Evolutionary conservation across 371 early-diverging fungal species (phyloP), one percentile per base, ranked within the genome.

Genomic region (Saksenaea vasiformis): DNA sequence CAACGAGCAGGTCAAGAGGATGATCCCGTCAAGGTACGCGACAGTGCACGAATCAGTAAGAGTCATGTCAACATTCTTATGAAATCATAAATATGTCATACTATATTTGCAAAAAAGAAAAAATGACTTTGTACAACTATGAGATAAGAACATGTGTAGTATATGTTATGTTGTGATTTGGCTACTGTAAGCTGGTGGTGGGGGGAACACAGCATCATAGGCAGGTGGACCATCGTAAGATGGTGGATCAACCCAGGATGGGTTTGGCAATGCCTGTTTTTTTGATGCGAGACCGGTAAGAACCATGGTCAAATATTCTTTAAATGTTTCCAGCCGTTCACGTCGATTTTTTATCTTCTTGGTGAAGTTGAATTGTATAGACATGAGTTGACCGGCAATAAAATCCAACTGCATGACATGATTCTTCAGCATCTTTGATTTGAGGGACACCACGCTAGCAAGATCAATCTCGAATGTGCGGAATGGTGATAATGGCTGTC

Each of bases 1-100:
- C 76, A 79, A 13, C 64, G 70, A 5, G 53, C 67, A 3, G 73
- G 64, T 5, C 59, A 70, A 58, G 58, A 55, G 2, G 58, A 54
- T 13, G 65, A 37, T 15, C 41, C 55, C 0, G 54, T 54, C 7
- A 62, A 68, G 28, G 24, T 77, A 54, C 63, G 60, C 15, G 81
- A 76, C 54, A 72, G 78, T 58, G 67, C 62, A 19, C 59, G 75
- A 56, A 44, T 81, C 19, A 73, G 68, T 38, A 76, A 74, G 58
- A 72, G 81, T 15, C 78, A 78, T 53, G 60, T 68, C 0, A 62
- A 74, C 61, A 69, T 80, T 19, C 65, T 80, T 26, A 66, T 77
- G 72, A 71, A 74, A 15, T 60, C 78, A 55, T 77, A 67, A 56
- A 56, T 34, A 15, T 51, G 36, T 22, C 10, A n/a, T 47, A 22